Evolutionary conservation across 352 stramenopile genomes (phyloP), one percentile per base, ranked within the genome.

Genomic region (Globisporangium parvum): DNA sequence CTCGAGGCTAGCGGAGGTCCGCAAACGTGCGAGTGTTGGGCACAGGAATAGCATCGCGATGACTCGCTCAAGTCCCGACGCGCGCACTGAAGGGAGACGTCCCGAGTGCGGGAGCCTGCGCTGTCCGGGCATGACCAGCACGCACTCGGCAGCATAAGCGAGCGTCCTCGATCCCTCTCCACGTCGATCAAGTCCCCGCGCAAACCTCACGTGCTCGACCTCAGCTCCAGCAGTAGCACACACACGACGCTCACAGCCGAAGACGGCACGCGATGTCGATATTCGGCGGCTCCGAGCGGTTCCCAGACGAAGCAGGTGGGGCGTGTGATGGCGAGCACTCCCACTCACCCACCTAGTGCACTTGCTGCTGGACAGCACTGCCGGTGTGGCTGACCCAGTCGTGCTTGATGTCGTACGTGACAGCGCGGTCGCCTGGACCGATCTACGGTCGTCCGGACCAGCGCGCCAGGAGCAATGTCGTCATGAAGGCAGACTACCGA

Each of bases 271-370:
- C 17, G 46, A 88, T 88, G 78, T 86, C 80, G 48, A 91, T 93
- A 63, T 93, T 93, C 61, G 80, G 78, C 15, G 71, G 77, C 55
- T 91, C 82, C 3, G 80, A 88, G 55, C 73, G 82, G 33, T 93
- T 93, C 60, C 74, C 80, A 40, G 64, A 71, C 60, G 82, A 91
- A 67, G 57, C 75, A 65, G 79, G 77, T 90, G 55, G 21, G 39
- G 31, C 31, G 10, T 37, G 31, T 12, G 31, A 37, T 37, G 31
- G 11, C 31, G 9, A 12, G 6, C 31, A 37, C 6, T 31, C 26
- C 3, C 26, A 6, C 26, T 31, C 26, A 6, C 6, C 26, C 26
- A 31, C 26, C 26, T 0, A 39, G 28, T 3, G 17, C 17, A 37
- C 3, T 0, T 18, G 23, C 4, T 51, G 4, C 3, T 31, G 24